A percentile compares a stretch with the other conserved stretches of the same genome.
Evolutionary conservation across 805 yeast species (phyloP).

Genomic region (Metschnikowia corniflorae): DNA sequence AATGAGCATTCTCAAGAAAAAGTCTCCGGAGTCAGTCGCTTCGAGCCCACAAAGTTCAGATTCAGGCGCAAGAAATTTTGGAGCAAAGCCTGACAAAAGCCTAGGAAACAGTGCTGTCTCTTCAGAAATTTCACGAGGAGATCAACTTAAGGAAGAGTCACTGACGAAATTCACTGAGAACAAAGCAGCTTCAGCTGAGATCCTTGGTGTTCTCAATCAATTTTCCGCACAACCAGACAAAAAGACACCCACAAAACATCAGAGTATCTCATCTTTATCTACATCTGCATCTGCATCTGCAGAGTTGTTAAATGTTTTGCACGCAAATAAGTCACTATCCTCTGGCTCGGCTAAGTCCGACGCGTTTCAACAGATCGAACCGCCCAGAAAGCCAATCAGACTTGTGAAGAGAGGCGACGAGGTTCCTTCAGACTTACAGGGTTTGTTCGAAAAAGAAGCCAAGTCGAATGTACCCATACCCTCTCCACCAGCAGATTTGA

Average conservation of each 20-base stretch:
- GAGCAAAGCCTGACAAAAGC: background rate
- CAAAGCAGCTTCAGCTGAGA: constrained; percentile 8
- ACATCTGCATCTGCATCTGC: constrained; percentile 3
- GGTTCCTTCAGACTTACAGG: constrained; percentile 2
- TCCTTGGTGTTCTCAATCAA: constrained; percentile 9
- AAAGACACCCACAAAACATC: background rate
- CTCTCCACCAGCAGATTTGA: constrained; percentile 14
- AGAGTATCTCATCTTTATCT: background rate
- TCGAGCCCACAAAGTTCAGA: too few relatives aligned
- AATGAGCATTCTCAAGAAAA: constrained; percentile 15
- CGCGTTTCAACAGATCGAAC: background rate
- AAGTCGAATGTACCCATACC: background rate
- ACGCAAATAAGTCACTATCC: constrained; percentile 1
- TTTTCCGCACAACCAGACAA: background rate
- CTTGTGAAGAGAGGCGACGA: constrained; percentile 13
- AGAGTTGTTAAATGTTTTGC: constrained; percentile 9
- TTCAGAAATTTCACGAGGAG: constrained; percentile 17
- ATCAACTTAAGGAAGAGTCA: background rate
- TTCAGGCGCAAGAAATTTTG: constrained; percentile 3
- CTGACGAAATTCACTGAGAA: background rate
- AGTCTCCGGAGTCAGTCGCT: constrained; percentile 6
- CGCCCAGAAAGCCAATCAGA: constrained; percentile 8
- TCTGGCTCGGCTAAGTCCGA: background rate
- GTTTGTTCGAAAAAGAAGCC: constrained; percentile 1
- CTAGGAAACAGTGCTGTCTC: constrained; percentile 13